These are phyloP conservation scores for Boletellus emodensis DNA, from an alignment of 768 basidiomycete genomes.

Conservation along the genomic window DNA sequence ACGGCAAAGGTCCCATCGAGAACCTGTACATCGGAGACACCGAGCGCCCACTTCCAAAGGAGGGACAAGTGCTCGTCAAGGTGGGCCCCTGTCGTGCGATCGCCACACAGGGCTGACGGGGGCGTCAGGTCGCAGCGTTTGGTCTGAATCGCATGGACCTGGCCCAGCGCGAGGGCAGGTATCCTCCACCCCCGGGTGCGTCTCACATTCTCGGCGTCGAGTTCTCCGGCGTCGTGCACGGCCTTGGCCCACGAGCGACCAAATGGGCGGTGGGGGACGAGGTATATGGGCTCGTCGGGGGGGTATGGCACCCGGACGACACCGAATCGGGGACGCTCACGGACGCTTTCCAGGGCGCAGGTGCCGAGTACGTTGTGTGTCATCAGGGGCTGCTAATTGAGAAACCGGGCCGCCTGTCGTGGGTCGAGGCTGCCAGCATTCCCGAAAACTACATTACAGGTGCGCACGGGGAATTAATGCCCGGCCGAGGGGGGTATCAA, in stretches of 20 bases:
- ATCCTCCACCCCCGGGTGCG: slow-evolving; percentile 74
- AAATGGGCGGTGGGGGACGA: slow-evolving; percentile 63
- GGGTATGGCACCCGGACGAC: slow-evolving; percentile 48
- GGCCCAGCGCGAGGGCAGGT: slow-evolving; percentile 63
- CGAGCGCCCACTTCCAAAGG: slow-evolving; percentile 53
- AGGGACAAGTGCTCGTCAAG: slow-evolving; percentile 76
- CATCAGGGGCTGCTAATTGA: slow-evolving; percentile 60
- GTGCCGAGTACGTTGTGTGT: slow-evolving; percentile 80
- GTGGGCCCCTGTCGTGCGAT: slow-evolving; percentile 33
- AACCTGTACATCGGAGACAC: slow-evolving; percentile 75
- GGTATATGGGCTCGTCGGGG: slow-evolving; percentile 74
- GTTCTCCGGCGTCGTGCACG: slow-evolving; percentile 66
- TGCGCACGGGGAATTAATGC: slow-evolving; percentile 27
- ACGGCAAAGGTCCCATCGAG: slow-evolving; percentile 69
- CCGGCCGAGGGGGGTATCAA: slow-evolving; percentile 4
- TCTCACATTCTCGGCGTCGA: slow-evolving; percentile 82
- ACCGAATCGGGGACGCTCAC: background rate
- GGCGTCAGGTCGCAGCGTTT: slow-evolving; percentile 66
- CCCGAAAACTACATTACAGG: slow-evolving; percentile 90
- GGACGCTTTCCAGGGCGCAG: slow-evolving; percentile 62
- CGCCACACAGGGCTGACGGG: slow-evolving; percentile 1
- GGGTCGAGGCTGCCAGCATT: slow-evolving; percentile 82
- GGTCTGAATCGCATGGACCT: slow-evolving; percentile 91
- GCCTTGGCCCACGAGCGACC: slow-evolving; percentile 47
- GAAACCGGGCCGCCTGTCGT: slow-evolving; percentile 74